phyloP scores from a whole-genome alignment of 179 eudicot species.

The Spergularia azorica region DNA sequence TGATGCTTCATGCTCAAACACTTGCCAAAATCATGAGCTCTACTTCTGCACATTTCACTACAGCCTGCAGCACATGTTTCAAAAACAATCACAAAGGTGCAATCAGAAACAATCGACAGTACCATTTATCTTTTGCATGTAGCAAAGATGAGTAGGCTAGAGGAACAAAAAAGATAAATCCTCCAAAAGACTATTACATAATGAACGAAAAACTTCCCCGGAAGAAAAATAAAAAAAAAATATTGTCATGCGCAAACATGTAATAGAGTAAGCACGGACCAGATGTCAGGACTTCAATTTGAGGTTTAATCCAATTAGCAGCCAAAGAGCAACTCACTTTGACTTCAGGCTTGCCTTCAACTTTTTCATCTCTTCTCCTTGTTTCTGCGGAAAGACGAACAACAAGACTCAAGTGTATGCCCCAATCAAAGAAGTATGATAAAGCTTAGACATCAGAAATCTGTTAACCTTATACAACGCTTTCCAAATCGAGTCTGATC shows the following conservation, averaged over 20 bases:
- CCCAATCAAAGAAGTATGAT: background rate
- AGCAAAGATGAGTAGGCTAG: too few relatives aligned
- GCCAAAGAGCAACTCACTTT: slow-evolving; percentile 9
- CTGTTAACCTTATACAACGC: slow-evolving; percentile 48
- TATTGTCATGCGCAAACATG: background rate
- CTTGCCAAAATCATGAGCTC: too few relatives aligned
- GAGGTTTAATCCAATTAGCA: background rate
- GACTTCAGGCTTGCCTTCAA: slow-evolving; percentile 15
- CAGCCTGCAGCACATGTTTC: too few relatives aligned
- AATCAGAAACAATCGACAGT: too few relatives aligned
- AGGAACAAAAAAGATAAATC: too few relatives aligned
- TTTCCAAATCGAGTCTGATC: slow-evolving; percentile 52
- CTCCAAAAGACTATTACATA: too few relatives aligned
- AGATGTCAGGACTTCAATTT: slow-evolving; percentile 1
- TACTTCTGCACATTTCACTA: too few relatives aligned
- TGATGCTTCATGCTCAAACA: too few relatives aligned
- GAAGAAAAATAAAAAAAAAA: background rate
- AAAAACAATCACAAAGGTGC: too few relatives aligned
- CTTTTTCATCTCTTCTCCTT: slow-evolving; percentile 20
- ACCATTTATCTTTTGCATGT: too few relatives aligned
- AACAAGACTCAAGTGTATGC: background rate
- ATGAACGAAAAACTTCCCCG: too few relatives aligned
- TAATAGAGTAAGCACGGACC: slow-evolving; percentile 2
- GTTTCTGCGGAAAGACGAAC: slow-evolving; percentile 19
- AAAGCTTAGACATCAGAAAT: background rate